Evolutionary conservation across 1,139 yeast species (phyloP), one percentile per base, ranked within the genome.

Genomic region (Schizosaccharomyces versatilis): DNA sequence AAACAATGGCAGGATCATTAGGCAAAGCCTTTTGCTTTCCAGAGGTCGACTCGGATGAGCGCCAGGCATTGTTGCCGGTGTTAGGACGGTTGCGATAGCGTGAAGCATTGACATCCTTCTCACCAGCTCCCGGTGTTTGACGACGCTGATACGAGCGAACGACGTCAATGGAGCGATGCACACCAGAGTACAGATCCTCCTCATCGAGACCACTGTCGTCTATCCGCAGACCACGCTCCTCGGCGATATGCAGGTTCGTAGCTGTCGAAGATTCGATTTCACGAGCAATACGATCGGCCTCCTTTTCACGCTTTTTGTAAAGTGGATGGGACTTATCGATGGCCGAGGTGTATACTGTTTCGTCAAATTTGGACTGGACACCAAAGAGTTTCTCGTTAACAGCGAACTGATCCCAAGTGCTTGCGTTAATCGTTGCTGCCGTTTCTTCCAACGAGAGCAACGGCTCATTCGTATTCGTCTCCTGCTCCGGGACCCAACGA

Each of bases 101-200:
- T 54, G n/a, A 12, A 36, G 12, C 52, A 5, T 44, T 44, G 19
- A 9, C 38, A 17, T 44, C 36, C 15, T 17, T 17, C 6, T 44
- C n/a, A n/a, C 32, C 32, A 7, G 19, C 38, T 8, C 38, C 19
- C 5, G 36, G 32, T 12, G 49, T 6, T 10, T 17, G 12, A 17
- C 49, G 15, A 8, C 49, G 38, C 14, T 19, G 19, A n/a, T 44
- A 17, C 38, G 12, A 8, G 12, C 14, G 19, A 17, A 17, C 49
- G 6, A 3, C 36, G 6, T 19, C 36, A 32, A 12, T 8, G n/a
- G 49, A 24, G 8, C 55, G 69, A 57, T 73, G 77, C 55, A 90
- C 98, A 52, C 97, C 97, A 2, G 96, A 85, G 65, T 88, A 90
- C 68, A 84, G 84, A 67, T 86, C 96, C 66, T 93, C 99, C 68